Conservation (phyloP, 352 stramenopile genomes). For the Phytophthora nicotianae region DNA sequence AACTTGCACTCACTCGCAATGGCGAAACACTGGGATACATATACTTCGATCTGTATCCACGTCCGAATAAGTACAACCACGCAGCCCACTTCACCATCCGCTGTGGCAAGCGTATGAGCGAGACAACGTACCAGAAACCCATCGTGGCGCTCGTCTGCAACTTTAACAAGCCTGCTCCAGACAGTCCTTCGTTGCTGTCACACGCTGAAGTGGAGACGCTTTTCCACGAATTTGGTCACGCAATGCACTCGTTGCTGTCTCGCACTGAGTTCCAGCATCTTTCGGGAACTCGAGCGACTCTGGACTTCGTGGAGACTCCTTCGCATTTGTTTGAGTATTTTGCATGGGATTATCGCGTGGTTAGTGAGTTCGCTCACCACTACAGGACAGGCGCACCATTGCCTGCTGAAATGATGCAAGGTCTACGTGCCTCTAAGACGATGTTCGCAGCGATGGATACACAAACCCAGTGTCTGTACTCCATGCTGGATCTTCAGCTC, state of each 20-base stretch:
- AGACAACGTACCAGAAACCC: constrained; percentile 91
- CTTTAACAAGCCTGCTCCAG: constrained; percentile 80
- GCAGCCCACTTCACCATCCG: constrained; percentile 96
- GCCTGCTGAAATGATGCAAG: constrained; percentile 75
- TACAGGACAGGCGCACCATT: constrained; percentile 82
- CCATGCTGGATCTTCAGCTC: constrained; percentile 74
- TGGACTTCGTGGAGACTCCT: constrained; percentile 96
- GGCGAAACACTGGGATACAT: constrained; percentile 86
- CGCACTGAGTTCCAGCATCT: constrained; percentile 97
- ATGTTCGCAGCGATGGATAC: constrained; percentile 93
- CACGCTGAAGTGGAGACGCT: constrained; percentile 97
- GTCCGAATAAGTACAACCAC: constrained; percentile 86
- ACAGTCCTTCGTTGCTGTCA: constrained; percentile 72
- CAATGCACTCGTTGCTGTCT: constrained; percentile 96
- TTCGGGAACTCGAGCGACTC: constrained; percentile 91
- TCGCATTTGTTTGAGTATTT: constrained; percentile 99
- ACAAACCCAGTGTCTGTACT: constrained; percentile 85
- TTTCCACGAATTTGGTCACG: constrained; percentile 99
- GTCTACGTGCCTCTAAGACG: constrained; percentile 76
- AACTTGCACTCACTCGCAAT: constrained; percentile 86
- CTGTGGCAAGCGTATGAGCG: constrained; percentile 82
- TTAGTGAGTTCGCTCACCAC: constrained; percentile 86
- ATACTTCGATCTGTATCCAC: constrained; percentile 96
- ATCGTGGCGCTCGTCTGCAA: constrained; percentile 95
- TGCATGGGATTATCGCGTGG: constrained; percentile 90